Evolutionary conservation across 2,329 filamentous ascomycete species (phyloP), one percentile per base, ranked within the genome.

Genomic region (Calonectria pseudoreteaudii): DNA sequence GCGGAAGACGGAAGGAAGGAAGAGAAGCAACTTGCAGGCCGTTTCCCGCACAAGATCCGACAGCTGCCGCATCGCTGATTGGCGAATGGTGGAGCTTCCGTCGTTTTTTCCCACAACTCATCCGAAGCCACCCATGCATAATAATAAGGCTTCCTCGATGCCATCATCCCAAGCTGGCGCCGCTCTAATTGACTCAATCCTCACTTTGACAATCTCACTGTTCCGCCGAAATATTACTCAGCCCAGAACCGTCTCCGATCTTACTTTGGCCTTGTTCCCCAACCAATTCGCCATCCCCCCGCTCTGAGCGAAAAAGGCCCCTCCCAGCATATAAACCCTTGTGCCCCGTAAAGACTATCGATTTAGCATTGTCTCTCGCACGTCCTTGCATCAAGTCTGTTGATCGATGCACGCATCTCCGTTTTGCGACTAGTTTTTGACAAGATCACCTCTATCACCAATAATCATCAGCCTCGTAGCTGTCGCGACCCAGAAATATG

Each of bases 1-100:
- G 53, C 44, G 69, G 66, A 74, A 41, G 66, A 65, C 70, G 76
- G 77, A 68, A 77, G 65, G 71, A 72, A 70, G 72, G 76, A 66
- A 60, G 62, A n/a, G 73, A 64, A 50, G 11, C 66, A 71, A 50
- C 18, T 41, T 64, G 13, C n/a, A 52, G 68, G 67, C 77, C 75
- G 36, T 2, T 41, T 31, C 34, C 60, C 66, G 68, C 60, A 70
- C 26, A 52, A 58, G 53, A 70, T 72, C 70, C 70, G 65, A 68
- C 64, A 70, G 28, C 16, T 36, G 14, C 70, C 68, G 53, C 68
- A 69, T 58, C 52, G 62, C 68, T 60, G 72, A 79, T 79, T 79
- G 74, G 77, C 66, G 72, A 64, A 71, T 65, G 70, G 58, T 31
- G 65, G 66, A 67, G 30, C 47, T 66, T 68, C 68, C 68, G 68